These are phyloP conservation scores for Arthrinium puccinioides DNA, from an alignment of 2,329 filamentous ascomycete species.

Conservation along the genomic window DNA sequence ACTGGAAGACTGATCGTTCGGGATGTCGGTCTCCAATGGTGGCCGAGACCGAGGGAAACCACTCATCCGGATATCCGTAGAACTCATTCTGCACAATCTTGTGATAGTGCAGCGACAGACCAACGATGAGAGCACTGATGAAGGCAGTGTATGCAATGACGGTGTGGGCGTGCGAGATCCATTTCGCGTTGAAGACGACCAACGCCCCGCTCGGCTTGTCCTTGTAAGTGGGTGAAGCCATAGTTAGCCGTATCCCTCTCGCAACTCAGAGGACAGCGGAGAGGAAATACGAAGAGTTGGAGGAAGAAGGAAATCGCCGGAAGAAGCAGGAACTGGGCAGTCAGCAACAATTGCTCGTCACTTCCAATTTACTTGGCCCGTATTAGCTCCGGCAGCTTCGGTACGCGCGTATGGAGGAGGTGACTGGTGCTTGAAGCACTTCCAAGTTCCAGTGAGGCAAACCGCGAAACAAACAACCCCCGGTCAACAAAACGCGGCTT, in stretches of 20 bases:
- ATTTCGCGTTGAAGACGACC: constrained; percentile 71
- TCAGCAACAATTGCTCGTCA: no score
- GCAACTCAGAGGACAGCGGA: background rate
- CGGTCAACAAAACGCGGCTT: no score
- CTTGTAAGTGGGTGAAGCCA: constrained; percentile 49
- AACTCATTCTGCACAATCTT: constrained; percentile 98
- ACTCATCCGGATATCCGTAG: constrained; percentile 89
- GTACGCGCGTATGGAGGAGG: no score
- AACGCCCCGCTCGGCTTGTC: constrained; percentile 57
- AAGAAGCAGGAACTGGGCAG: background rate
- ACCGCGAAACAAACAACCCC: no score
- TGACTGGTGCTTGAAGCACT: no score
- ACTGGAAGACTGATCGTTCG: constrained; percentile 91
- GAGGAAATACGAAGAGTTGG: constrained; percentile 1
- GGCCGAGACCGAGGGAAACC: constrained; percentile 93
- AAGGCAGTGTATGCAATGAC: constrained; percentile 79
- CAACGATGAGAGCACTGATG: constrained; percentile 75
- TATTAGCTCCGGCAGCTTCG: constrained; percentile 1
- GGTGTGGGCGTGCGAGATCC: constrained; percentile 87
- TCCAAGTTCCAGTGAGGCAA: no score
- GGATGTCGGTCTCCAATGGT: constrained; percentile 97
- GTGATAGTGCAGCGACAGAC: constrained; percentile 76
- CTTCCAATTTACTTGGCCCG: no score
- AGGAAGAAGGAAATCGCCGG: constrained; percentile 1
- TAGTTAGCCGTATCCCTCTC: constrained; percentile 1